Base-by-base conservation (phyloP, 2,329 filamentous ascomycete genomes). In the Clonostachys byssicola region DNA sequence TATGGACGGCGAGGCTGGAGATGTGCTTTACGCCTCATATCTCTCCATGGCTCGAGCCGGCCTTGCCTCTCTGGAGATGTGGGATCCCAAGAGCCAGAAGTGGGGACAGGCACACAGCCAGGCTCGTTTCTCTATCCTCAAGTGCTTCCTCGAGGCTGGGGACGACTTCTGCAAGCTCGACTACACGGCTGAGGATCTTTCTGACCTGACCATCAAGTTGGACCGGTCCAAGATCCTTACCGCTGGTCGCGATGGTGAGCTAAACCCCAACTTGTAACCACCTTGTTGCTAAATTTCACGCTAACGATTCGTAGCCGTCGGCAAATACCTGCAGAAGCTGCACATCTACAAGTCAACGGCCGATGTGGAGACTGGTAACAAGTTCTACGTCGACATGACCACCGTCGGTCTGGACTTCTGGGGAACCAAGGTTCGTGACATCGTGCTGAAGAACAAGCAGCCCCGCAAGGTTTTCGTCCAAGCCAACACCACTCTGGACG, bases 41-140 rank as follows among this genome's bases (percentile, higher is more conserved):
- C 80, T 99, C 10, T 84, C 85, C 55, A 97, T 99, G 92, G 94
- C 94, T 13, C 83, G 92, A 36, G 90, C 91, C n/a, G 94, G 94
- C 51, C 75, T 99, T 41, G 81, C 85, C 6, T 88, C 92, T 2
- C 78, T 97, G 18, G 92, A 97, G 64, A 90, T 94, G 76, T 97
- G 91, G 91, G 91, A 96, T 60, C 91, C 91, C 6, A 92, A 92
- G 71, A 85, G 80, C 57, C 77, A 84, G 54, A 96, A 95, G 71
- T 96, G 92, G 92, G 92, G 92, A 9, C 92, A 96, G 67, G 81
- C 88, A 53, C 91, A 96, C 63, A 95, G 90, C 69, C 90, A 95
- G 68, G 92, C 91, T 18, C 87, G 92, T 12, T 96, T 91, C 70
- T 89, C 86, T 45, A 96, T 96, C 58, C 73, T 96, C 39, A 83